Evolutionary conservation across 1,139 yeast genomes (phyloP).

Genomic region (Yamadazyma friedrichii): DNA sequence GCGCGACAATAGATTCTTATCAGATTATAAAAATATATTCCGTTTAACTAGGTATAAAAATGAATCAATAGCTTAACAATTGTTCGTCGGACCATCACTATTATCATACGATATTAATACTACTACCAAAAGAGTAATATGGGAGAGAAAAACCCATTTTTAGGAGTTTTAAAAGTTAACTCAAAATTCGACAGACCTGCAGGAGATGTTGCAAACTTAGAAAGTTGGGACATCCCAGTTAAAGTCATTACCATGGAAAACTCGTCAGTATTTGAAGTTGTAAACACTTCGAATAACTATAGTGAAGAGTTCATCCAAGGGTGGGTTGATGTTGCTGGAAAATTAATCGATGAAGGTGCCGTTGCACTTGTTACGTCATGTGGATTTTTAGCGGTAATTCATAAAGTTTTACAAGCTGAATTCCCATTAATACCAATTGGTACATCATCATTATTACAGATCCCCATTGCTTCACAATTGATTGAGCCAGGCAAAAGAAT

Average conservation of each 20-base stretch:
- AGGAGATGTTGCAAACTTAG: constrained; percentile 23
- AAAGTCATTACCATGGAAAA: constrained; percentile 16
- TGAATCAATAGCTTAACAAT: too few species aligned
- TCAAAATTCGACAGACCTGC: constrained; percentile 22
- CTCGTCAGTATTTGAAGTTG: constrained; percentile 19
- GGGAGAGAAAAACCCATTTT: constrained; percentile 5
- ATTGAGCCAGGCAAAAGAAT: constrained; percentile 19
- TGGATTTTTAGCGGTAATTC: constrained; percentile 26
- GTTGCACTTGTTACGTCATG: constrained; percentile 21
- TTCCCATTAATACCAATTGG: constrained; percentile 25
- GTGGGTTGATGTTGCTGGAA: constrained; percentile 14
- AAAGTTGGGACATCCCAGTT: constrained; percentile 20
- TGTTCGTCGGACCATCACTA: too few species aligned
- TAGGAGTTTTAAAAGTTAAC: constrained; percentile 15
- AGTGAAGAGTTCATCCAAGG: constrained; percentile 16
- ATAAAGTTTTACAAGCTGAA: constrained; percentile 17
- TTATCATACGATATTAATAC: too few species aligned
- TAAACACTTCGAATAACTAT: constrained; percentile 13
- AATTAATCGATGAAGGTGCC: constrained; percentile 19
- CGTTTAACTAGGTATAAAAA: too few species aligned
- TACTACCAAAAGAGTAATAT: too few species aligned
- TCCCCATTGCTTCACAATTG: constrained; percentile 21
- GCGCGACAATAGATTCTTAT: too few species aligned
- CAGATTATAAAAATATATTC: too few species aligned
- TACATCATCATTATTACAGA: constrained; percentile 25